Conservation (phyloP, 371 early-diverging fungal genomes). For the Syncephalastrum sp. region DNA sequence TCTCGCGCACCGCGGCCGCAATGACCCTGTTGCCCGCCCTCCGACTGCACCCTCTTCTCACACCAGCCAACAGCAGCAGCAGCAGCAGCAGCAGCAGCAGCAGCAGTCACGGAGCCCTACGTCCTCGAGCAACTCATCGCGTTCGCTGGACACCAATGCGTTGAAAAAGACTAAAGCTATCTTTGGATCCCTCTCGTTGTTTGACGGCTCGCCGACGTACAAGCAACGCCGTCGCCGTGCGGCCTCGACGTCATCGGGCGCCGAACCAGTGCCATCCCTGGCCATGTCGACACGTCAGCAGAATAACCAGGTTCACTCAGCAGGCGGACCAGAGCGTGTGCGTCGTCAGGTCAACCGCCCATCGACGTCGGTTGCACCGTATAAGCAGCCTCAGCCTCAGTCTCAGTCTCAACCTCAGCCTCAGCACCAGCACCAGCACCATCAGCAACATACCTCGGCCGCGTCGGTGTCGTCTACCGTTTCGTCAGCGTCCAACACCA, state of each 20-base stretch:
- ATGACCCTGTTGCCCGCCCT: constrained; percentile 1
- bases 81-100: constrained; percentile 12
- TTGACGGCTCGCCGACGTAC: constrained; percentile 73
- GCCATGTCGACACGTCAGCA: not conserved
- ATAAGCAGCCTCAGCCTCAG: not conserved
- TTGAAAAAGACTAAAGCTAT: constrained; percentile 42
- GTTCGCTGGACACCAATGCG: constrained; percentile 37
- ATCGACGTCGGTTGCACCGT: constrained; percentile 19
- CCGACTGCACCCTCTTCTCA: constrained; percentile 2
- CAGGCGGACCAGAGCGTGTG: constrained; percentile 30
- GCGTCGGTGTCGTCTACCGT: not conserved
- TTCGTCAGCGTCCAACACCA: not conserved
- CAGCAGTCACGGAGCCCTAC: not conserved
- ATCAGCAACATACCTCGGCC: not conserved
- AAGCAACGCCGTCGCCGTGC: constrained; percentile 72
- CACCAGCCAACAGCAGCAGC: constrained; percentile 13
- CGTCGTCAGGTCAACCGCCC: constrained; percentile 30
- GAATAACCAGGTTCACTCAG: constrained; percentile 5
- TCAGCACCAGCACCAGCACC: not conserved
- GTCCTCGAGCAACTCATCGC: constrained; percentile 14
- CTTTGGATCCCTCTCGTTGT: constrained; percentile 61
- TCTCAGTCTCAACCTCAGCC: not conserved
- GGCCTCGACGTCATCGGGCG: constrained; percentile 40
- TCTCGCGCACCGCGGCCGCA: constrained; percentile 3
- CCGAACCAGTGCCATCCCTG: constrained; percentile 2